Base-by-base conservation (phyloP, 2,329 filamentous ascomycete genomes). In the Stachybotrys chlorohalonatus region DNA sequence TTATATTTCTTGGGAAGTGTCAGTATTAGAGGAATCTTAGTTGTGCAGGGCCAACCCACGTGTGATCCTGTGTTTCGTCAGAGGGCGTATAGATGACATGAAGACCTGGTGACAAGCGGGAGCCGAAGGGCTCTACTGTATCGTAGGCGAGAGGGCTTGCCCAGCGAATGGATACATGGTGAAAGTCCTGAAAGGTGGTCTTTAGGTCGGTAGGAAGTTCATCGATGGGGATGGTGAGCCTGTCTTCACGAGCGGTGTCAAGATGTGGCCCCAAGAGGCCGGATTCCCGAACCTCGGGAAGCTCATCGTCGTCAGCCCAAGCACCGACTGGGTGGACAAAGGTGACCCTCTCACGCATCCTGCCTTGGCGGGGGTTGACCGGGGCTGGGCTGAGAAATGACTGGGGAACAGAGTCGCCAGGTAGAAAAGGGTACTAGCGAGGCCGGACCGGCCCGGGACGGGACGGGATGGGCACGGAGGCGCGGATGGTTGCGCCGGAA, bases 81-180 rank as follows among this genome's bases (percentile, higher is more conserved):
- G 53, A 31, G 0, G 87, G 87, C 0, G 86, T 88, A 66, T 86
- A 91, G 63, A 88, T 88, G 31, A 91, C 75, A 73, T 96, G 91
- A 24, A 97, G 73, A 3, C 93, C 93, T 0, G 92, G 85, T 2
- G 90, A 84, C 13, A 91, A 70, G 56, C 88, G 82, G 52, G 90
- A 90, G 48, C 82, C 75, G 63, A 94, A 86, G 1, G 92, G 92
- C 46, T 85, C 78, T 49, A 86, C 73, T 1, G 80, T 74, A 46
- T 80, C 73, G 66, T 85, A 86, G 1, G 77, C 63, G 7, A 65
- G 63, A 2, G 82, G 73, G 13, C 84, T 82, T n/a, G 82, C 79
- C 89, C 91, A 96, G 66, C 87, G 83, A 56, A 96, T 74, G 68
- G 93, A 87, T 47, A 96, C 73, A 68, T 90, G 85, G 62, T 86